A percentile compares a stretch with the other conserved stretches of the same genome.
Evolutionary conservation across 2,329 filamentous ascomycete species (phyloP).

Genomic region (Trichoderma asperellum): DNA sequence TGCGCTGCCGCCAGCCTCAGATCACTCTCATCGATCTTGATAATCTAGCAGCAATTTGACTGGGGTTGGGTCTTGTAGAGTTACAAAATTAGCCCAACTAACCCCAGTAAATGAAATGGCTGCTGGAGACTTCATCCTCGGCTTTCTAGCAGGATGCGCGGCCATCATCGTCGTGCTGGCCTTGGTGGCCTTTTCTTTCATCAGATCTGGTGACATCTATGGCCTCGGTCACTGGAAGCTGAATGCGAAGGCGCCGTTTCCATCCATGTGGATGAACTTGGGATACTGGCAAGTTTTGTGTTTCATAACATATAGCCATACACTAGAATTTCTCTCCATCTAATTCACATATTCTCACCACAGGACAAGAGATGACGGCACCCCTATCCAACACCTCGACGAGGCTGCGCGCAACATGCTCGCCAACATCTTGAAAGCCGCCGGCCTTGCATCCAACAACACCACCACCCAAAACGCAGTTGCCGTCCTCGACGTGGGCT

Average conservation of each 20-base stretch:
- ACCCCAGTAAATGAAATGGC: constrained; percentile 4
- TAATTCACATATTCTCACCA: background rate
- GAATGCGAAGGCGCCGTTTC: constrained; percentile 51
- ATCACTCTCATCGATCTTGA: too few species aligned
- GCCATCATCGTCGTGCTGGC: background rate
- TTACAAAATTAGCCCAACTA: background rate
- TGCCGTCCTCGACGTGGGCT: constrained; percentile 57
- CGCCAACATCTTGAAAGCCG: background rate
- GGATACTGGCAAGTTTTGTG: constrained; percentile 53
- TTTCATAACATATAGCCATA: background rate
- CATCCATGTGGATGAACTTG: constrained; percentile 67
- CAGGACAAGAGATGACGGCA: constrained; percentile 40
- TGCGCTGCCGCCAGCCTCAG: too few species aligned
- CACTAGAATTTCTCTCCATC: too few species aligned
- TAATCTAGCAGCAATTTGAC: too few species aligned
- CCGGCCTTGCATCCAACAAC: background rate
- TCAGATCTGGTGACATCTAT: constrained; percentile 43
- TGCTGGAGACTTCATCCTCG: background rate
- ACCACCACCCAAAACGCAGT: constrained; percentile 33
- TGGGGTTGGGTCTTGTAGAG: background rate
- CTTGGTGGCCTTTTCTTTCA: background rate
- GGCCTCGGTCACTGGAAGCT: constrained; percentile 60
- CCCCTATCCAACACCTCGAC: constrained; percentile 45
- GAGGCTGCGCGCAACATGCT: constrained; percentile 48
- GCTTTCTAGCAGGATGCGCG: constrained; percentile 1